Conservation (phyloP, 2,329 filamentous ascomycete genomes). For the Aureobasidium lini region DNA sequence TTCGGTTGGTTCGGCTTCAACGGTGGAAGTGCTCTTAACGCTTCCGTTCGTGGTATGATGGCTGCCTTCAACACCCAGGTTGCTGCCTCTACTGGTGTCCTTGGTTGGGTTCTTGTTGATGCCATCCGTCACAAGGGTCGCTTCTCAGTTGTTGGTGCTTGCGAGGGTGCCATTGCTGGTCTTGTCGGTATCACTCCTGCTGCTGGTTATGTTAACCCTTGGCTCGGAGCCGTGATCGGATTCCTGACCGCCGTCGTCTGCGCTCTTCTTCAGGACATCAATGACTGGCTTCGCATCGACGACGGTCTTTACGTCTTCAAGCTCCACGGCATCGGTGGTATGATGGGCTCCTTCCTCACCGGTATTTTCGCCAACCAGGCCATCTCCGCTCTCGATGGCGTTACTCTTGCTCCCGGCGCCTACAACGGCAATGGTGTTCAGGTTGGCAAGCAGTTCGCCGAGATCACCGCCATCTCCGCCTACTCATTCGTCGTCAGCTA, state of each 20-base stretch:
- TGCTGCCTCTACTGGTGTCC: slow-evolving; percentile 46
- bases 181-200: slow-evolving; percentile 41
- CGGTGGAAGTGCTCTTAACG: slow-evolving; percentile 48
- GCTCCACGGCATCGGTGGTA: slow-evolving; percentile 51
- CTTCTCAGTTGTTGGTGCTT: slow-evolving; percentile 50
- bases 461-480: slow-evolving; percentile 46
- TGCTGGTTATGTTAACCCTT: slow-evolving; percentile 40
- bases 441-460: slow-evolving; percentile 49
- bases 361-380: slow-evolving; percentile 48
- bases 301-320: slow-evolving; percentile 55
- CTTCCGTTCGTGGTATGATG: slow-evolving; percentile 46
- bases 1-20: slow-evolving; percentile 53
- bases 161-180: slow-evolving; percentile 51
- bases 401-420: slow-evolving; percentile 39
- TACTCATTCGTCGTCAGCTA: slow-evolving; percentile 49
- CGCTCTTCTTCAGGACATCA: slow-evolving; percentile 42
- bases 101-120: slow-evolving; percentile 49
- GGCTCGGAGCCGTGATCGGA: slow-evolving; percentile 49
- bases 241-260: slow-evolving; percentile 49
- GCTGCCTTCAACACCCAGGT: slow-evolving; percentile 53
- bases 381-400: slow-evolving; percentile 44
- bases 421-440: slow-evolving; percentile 51
- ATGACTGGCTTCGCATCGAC: slow-evolving; percentile 48
- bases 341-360: slow-evolving; percentile 51
- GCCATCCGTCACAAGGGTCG: slow-evolving; percentile 45